These are phyloP conservation scores for Alternaria sp. DNA, from an alignment of 2,329 filamentous ascomycete species.

Conservation along the genomic window DNA sequence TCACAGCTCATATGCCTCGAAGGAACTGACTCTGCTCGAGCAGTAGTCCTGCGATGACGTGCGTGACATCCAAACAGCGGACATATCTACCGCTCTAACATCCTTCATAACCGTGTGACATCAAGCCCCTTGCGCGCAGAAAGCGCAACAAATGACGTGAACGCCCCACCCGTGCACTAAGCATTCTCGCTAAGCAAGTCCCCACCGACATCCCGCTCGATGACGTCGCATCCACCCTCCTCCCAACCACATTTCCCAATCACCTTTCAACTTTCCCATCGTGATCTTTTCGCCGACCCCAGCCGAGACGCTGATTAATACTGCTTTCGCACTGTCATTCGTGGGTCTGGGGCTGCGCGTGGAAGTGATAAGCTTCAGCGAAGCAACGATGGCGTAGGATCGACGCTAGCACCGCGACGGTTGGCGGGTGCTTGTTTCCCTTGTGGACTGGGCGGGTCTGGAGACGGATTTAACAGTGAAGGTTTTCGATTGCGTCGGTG, in stretches of 20 bases:
- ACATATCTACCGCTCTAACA: neutral
- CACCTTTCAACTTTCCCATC: neutral
- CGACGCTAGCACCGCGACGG: neutral
- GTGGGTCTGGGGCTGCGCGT: neutral
- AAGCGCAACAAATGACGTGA: slow-evolving; percentile 6
- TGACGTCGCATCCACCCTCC: slow-evolving; percentile 3
- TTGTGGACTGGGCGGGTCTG: neutral
- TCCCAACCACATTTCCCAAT: neutral
- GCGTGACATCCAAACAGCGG: neutral
- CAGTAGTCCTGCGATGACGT: neutral
- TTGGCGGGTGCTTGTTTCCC: slow-evolving; percentile 8
- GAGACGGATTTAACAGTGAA: neutral
- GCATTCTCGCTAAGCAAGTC: slow-evolving; percentile 6
- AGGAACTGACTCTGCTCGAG: neutral
- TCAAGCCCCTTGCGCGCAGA: neutral
- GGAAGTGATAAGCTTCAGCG: slow-evolving; percentile 14
- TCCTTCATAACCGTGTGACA: neutral
- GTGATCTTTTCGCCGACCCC: neutral
- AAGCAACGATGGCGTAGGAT: slow-evolving; percentile 8
- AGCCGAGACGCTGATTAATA: neutral
- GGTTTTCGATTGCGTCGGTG: neutral
- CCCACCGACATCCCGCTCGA: neutral
- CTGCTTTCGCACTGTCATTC: neutral
- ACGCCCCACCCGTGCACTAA: slow-evolving; percentile 2
- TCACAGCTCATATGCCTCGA: neutral